Evolutionary conservation across 768 basidiomycete genomes (phyloP), one percentile per base, ranked within the genome.

Genomic region (Lactifluus piperatus): DNA sequence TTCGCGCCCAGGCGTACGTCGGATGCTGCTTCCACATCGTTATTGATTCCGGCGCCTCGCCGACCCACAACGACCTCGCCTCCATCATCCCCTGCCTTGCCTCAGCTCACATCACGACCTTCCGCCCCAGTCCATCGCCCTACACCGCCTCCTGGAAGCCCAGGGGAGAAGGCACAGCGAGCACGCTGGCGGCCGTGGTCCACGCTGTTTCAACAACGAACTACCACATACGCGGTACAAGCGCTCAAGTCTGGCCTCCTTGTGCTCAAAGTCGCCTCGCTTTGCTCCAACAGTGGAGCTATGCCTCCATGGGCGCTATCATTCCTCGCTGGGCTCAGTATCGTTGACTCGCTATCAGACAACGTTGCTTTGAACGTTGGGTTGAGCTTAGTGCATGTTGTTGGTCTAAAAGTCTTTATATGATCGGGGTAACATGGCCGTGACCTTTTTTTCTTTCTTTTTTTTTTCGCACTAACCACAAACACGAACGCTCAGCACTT

Each of bases 331-430:
- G 61, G 65, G 1, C 71, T 76, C 1, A 78, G 78, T 2, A 64
- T 80, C 27, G 57, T 70, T 22, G 81, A 82, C 69, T 78, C 76
- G 13, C 70, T 77, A 68, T 75, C 74, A 26, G 78, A 79, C 47
- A 68, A 67, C 22, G 59, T 78, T 10, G 56, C 63, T 51, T 64
- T 72, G 16, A 77, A 78, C 0, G 39, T 75, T 1, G 57, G 73
- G 32, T 68, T 82, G 16, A 75, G 72, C 0, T 24, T 71, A 24
- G 55, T 75, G n/a, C 81, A 82, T 66, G 29, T 77, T 5, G 71
- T 39, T 10, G 49, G 53, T 18, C 22, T 64, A 30, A 58, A 58
- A 29, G 45, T 22, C n/a, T 54, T 32, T 27, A 51, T 11, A 5
- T 37, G 20, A 43, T 41, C 27, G 20, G 16, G 22, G 18, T 13